Evolutionary conservation across 2,329 filamentous ascomycete species (phyloP).

Genomic region (Pezicula radicicola): DNA sequence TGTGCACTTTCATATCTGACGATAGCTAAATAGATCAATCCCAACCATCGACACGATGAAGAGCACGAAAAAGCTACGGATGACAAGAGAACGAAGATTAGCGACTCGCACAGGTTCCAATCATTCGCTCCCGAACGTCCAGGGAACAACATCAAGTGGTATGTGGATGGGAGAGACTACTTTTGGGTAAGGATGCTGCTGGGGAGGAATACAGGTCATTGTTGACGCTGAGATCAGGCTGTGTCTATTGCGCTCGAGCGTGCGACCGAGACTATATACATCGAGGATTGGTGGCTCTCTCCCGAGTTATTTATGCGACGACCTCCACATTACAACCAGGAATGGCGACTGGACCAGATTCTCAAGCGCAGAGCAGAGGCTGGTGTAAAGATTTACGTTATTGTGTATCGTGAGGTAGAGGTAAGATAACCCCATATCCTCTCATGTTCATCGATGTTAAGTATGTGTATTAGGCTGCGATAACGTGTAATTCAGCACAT

Average conservation of each 20-base stretch:
- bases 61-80: constrained; percentile 84
- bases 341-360: constrained; percentile 83
- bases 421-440: constrained; percentile 7
- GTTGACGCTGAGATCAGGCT: constrained; percentile 39
- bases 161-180: constrained; percentile 93
- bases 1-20: no score
- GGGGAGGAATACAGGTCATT: background rate
- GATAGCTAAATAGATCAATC: constrained; percentile 57
- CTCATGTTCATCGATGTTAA: constrained; percentile 3
- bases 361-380: constrained; percentile 86
- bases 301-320: constrained; percentile 84
- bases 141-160: constrained; percentile 91
- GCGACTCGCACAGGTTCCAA: constrained; percentile 76
- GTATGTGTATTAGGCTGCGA: constrained; percentile 56
- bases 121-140: constrained; percentile 87
- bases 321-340: constrained; percentile 76
- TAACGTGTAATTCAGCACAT: constrained; percentile 90
- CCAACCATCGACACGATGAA: constrained; percentile 90
- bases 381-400: constrained; percentile 91
- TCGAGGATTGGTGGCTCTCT: constrained; percentile 95
- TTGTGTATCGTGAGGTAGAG: constrained; percentile 78
- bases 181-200: constrained; percentile 60
- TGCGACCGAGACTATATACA: constrained; percentile 92
- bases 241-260: constrained; percentile 87
- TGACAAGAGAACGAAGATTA: constrained; percentile 69